phyloP scores from a whole-genome alignment of 2,329 filamentous ascomycete species.

The Talaromyces sp. region DNA sequence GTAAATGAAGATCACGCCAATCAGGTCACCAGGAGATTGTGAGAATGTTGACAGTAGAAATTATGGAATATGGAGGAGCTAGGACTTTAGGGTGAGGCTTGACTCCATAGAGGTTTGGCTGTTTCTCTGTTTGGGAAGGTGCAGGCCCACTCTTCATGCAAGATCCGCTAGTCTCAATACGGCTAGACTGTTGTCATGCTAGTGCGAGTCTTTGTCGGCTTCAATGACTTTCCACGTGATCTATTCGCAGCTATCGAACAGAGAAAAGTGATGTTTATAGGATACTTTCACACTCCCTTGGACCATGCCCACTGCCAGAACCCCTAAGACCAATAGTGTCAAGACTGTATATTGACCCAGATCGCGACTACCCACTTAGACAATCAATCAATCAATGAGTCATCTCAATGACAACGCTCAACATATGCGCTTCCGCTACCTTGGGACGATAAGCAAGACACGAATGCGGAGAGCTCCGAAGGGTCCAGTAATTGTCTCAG shows the following conservation, averaged over 20 bases:
- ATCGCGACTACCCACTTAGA: background rate
- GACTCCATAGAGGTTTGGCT: conserved; percentile 1
- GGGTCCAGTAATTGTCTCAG: background rate
- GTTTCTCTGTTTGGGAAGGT: conserved; percentile 5
- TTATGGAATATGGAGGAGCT: background rate
- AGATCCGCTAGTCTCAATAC: background rate
- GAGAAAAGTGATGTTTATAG: background rate
- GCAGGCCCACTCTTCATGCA: background rate
- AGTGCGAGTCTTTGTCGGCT: background rate
- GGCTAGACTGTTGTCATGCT: background rate
- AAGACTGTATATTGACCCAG: background rate
- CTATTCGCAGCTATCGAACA: background rate
- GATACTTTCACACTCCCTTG: background rate
- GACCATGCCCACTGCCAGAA: background rate
- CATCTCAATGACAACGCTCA: background rate
- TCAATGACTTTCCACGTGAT: background rate
- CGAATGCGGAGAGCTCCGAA: conserved; percentile 15
- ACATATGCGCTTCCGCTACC: background rate
- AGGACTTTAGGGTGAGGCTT: conserved; percentile 8
- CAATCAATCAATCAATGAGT: conserved; percentile 7
- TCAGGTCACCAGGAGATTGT: background rate
- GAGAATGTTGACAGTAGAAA: background rate
- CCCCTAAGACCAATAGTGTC: background rate
- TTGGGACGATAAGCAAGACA: conserved; percentile 4
- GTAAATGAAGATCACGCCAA: background rate